Evolutionary conservation across 2,329 filamentous ascomycete genomes (phyloP).

Genomic region (Penicillium sclerotiorum): DNA sequence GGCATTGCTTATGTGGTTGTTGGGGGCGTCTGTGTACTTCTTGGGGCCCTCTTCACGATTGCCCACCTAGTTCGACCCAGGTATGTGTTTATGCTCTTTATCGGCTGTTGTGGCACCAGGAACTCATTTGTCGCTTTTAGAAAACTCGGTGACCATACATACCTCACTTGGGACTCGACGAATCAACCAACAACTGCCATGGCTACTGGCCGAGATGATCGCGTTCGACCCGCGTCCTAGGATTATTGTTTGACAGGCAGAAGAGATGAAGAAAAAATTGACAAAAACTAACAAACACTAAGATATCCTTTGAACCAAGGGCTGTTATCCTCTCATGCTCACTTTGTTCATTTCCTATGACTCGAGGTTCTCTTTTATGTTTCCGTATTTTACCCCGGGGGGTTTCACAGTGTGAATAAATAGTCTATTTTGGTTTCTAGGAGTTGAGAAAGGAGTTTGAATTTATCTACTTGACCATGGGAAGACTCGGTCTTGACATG

Average conservation of each 20-base stretch:
- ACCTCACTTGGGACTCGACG: conserved; percentile 86
- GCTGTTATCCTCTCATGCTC: neutral
- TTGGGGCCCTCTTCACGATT: conserved; percentile 84
- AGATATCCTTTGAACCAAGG: too few relatives aligned
- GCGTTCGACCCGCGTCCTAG: conserved; percentile 33
- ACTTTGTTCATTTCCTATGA: neutral
- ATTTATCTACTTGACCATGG: conserved; percentile 24
- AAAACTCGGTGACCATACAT: conserved; percentile 97
- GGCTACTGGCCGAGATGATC: conserved; percentile 59
- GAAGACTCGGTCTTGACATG: too few relatives aligned
- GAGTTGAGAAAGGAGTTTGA: conserved; percentile 23
- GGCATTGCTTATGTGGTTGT: conserved; percentile 96
- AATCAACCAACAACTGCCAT: conserved; percentile 63
- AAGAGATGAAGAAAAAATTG: neutral
- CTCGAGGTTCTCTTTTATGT: conserved; percentile 8
- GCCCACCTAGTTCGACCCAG: conserved; percentile 90
- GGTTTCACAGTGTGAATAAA: conserved; percentile 22
- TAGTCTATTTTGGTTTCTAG: conserved; percentile 15
- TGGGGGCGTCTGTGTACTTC: conserved; percentile 85
- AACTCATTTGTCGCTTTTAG: conserved; percentile 52
- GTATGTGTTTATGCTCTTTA: conserved; percentile 52
- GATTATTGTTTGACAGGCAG: neutral
- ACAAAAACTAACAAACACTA: too few relatives aligned
- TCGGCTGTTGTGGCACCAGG: neutral
- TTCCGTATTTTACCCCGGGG: conserved; percentile 10